These are phyloP conservation scores for Psilocybe subaeruginosa DNA, from an alignment of 768 basidiomycete genomes.

Conservation along the genomic window DNA sequence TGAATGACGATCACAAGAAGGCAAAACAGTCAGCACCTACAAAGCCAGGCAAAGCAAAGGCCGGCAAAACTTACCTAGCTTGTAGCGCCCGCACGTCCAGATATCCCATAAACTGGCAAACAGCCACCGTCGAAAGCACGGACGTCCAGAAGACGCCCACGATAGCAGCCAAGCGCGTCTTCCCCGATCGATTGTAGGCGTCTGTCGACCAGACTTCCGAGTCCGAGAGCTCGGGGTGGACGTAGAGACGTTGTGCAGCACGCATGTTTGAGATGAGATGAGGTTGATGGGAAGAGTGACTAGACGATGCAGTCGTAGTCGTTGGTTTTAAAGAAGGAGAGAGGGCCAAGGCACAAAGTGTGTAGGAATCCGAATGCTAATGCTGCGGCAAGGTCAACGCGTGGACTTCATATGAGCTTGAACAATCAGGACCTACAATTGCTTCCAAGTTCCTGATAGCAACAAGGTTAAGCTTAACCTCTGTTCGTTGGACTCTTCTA, in stretches of 20 bases:
- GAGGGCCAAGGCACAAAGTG: slow-evolving; percentile 5
- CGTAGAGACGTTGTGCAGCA: slow-evolving; percentile 38
- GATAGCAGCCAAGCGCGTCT: slow-evolving; percentile 27
- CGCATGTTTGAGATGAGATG: slow-evolving; percentile 32
- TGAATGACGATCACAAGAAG: not conserved
- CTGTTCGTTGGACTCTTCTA: not conserved
- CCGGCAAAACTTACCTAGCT: slow-evolving; percentile 25
- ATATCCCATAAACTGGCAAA: slow-evolving; percentile 31
- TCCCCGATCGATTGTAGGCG: slow-evolving; percentile 25
- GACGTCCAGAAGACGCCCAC: slow-evolving; percentile 35
- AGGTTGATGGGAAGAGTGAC: not conserved
- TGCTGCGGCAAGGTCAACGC: slow-evolving; percentile 5
- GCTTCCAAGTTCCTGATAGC: no score
- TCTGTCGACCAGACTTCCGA: slow-evolving; percentile 42
- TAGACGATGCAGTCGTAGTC: not conserved
- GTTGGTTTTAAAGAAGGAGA: not conserved
- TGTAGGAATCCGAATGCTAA: not conserved
- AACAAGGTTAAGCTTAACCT: not conserved
- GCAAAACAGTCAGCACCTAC: not conserved
- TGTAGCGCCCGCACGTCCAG: slow-evolving; percentile 20
- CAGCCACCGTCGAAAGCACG: slow-evolving; percentile 35
- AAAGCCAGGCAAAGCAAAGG: not conserved
- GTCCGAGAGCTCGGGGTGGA: slow-evolving; percentile 39
- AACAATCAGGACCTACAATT: not conserved
- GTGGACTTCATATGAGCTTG: not conserved